Evolutionary conservation across 139 green algal species (phyloP), one percentile per base, ranked within the genome.

Genomic region (Coelastrella sp.): DNA sequence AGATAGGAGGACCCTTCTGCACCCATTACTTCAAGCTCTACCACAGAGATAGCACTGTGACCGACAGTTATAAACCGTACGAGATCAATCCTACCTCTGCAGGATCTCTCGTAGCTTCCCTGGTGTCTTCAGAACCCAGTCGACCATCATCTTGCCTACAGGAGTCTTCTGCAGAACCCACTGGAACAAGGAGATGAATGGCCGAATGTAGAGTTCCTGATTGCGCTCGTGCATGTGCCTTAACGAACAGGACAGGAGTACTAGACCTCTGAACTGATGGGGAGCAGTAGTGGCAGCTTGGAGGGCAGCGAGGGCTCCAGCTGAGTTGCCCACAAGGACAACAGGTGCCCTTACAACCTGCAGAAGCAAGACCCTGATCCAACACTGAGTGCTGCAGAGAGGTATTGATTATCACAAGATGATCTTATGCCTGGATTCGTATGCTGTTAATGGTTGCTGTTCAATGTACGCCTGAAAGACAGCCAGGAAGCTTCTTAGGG

Each of bases 291-390:
- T 66, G 23, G 78, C 78, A 4, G 60, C 41, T 25, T 84, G 78
- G 11, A 84, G 62, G 6, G 78, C n/a, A 51, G 62, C 60, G 2
- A 84, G 19, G 4, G 9, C 78, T 7, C 78, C 78, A 35, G 78
- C 78, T 21, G 78, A 84, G 78, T 84, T 84, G 60, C 78, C 78
- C 2, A 84, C 78, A 2, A 84, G 27, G 2, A 84, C 27, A 30
- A 30, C 60, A 19, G 78, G 78, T 9, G 41, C 62, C 3, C 41
- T 27, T 8, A 84, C 78, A 9, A 84, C 78, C 78, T 84, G 78
- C 59, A 68, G n/a, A n/a, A n/a, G 40, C 71, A n/a, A 51, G 30
- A 37, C 5, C 21, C 0, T 2, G 43, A 8, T 53, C 45, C 11
- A 53, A 53, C 45, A 53, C 8, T 53, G 45, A 21, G 11, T 8